Conservation (phyloP, 2,329 filamentous ascomycete genomes). For the Cercospora sp. region DNA sequence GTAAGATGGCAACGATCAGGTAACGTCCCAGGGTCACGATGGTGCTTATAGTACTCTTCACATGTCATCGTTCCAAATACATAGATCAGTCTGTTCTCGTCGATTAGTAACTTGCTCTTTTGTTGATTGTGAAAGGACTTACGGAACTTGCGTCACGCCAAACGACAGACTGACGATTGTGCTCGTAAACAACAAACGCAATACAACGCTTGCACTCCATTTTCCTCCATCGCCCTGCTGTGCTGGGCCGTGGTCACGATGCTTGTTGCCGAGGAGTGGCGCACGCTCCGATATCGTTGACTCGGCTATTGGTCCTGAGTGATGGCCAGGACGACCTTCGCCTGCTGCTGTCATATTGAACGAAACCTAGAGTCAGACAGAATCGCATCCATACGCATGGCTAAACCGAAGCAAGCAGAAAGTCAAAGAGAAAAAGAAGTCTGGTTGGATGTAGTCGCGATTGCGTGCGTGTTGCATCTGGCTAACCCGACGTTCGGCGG, state of each 20-base stretch:
- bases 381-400: neutral
- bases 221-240: neutral
- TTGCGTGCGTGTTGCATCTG: constrained; percentile 8
- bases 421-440: neutral
- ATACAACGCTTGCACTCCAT: constrained; percentile 35
- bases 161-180: constrained; percentile 60
- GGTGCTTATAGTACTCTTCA: constrained; percentile 64
- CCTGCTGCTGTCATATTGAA: constrained; percentile 2
- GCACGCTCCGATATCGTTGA: constrained; percentile 9
- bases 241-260: neutral
- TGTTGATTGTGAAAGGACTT: constrained; percentile 8
- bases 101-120: neutral
- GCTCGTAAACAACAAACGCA: constrained; percentile 57
- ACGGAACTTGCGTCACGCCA: constrained; percentile 52
- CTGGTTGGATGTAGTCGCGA: constrained; percentile 1
- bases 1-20: constrained; percentile 59
- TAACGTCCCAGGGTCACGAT: constrained; percentile 51
- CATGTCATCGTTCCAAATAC: constrained; percentile 72
- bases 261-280: constrained; percentile 4
- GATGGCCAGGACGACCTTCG: neutral
- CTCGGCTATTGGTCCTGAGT: neutral
- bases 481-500: constrained; percentile 2
- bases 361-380: neutral
- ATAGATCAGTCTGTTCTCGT: constrained; percentile 50
- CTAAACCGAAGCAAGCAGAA: neutral